Percentiles rank a stretch among this genome's conserved stretches.
Conservation (phyloP, 2,329 filamentous ascomycete species). For the Nemania abortiva region DNA sequence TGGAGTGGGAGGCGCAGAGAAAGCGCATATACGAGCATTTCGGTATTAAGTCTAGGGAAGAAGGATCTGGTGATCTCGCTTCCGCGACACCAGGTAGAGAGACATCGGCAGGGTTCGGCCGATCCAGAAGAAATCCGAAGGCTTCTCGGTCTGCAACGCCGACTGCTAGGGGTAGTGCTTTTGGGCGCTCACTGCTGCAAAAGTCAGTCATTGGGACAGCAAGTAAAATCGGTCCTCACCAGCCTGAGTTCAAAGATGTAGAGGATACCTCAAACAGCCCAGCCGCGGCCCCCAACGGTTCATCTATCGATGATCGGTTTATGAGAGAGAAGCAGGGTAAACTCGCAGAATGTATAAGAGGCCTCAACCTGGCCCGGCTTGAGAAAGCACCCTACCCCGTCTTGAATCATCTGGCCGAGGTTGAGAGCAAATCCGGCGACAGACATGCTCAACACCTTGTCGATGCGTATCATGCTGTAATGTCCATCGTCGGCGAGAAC, state of each 20-base stretch:
- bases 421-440: conserved; percentile 78
- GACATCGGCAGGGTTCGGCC: conserved; percentile 69
- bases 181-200: conserved; percentile 75
- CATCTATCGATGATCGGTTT: conserved; percentile 78
- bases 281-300: conserved; percentile 59
- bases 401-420: conserved; percentile 78
- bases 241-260: conserved; percentile 76
- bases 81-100: conserved; percentile 58
- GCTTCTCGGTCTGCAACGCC: conserved; percentile 51
- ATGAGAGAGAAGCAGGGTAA: conserved; percentile 85
- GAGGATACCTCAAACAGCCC: conserved; percentile 67
- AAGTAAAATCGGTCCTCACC: conserved; percentile 73
- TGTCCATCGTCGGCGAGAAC: conserved; percentile 81
- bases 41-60: conserved; percentile 77
- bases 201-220: conserved; percentile 90
- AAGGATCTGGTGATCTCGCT: conserved; percentile 51
- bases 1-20: conserved; percentile 96
- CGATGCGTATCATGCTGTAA: conserved; percentile 85
- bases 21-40: conserved; percentile 97
- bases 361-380: conserved; percentile 79
- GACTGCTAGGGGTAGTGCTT: conserved; percentile 66
- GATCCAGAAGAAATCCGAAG: conserved; percentile 65
- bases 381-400: conserved; percentile 77
- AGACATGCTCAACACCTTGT: conserved; percentile 79
- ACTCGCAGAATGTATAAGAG: conserved; percentile 82